Base-by-base conservation (phyloP, 139 green algal genomes). In the Chlamydomonas schloesseri region DNA sequence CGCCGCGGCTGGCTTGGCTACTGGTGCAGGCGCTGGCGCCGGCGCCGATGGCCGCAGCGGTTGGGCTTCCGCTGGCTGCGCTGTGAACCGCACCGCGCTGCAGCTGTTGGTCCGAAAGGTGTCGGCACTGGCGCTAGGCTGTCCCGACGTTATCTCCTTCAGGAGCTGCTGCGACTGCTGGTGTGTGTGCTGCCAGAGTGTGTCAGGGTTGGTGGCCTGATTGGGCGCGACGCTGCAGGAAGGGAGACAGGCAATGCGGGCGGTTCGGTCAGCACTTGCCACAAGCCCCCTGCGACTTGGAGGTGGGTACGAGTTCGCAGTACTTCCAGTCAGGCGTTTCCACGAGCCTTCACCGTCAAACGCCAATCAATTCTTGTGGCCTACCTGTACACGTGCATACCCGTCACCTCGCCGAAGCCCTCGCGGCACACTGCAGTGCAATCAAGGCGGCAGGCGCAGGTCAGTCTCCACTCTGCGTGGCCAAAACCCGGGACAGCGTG, bases 351-450 rank as follows among this genome's bases (percentile, higher is more conserved):
- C n/a, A n/a, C n/a, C n/a, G n/a, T n/a, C n/a, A n/a, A n/a, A n/a
- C n/a, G n/a, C n/a, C n/a, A n/a, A n/a, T 14, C 8, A 8, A 50
- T 50, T 5, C 6, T 50, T 8, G 6, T 5, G 6, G 42, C 42
- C 42, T 15, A 87, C 81, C 81, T 87, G 68, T 73, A 79, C 15
- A 87, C 81, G 68, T 87, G 81, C 69, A 87, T 79, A 26, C 81
- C 69, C 11, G 81, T 87, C 29, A 87, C 68, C 26, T 78, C 42
- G 26, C 3, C 26, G 2, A 87, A 29, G 3, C 34, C 47, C 47
- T 87, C 81, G 33, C 69, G 69, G 55, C 24, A 34, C 1, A 57
- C 53, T 87, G 81, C 53, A 31, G n/a, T n/a, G n/a, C n/a, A n/a
- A n/a, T 23, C 3, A 69, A 69, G 28, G 11, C 24, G 34, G n/a